A percentile compares a stretch with the other conserved stretches of the same genome.
Conservation (phyloP, 495 filamentous ascomycete genomes). For the Penicillium malachiteum region DNA sequence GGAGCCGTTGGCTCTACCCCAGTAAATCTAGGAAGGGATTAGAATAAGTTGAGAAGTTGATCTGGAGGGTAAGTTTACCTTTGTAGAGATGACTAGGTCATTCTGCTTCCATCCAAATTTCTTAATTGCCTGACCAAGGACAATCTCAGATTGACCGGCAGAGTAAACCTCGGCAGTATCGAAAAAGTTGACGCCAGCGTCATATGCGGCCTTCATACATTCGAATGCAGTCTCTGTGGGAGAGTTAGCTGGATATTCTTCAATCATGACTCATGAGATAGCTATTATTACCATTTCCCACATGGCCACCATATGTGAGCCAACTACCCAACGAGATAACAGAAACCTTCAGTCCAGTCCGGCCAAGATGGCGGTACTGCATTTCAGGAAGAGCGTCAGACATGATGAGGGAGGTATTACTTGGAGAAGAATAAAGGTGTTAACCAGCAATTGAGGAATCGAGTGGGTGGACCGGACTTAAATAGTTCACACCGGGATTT, state of each 20-base stretch:
- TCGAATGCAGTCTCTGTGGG: constrained; percentile 57
- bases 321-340: constrained; percentile 71
- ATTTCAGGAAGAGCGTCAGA: constrained; percentile 54
- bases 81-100: constrained; percentile 84
- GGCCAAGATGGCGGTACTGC: constrained; percentile 74
- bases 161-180: constrained; percentile 50
- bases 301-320: constrained; percentile 77
- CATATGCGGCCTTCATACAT: constrained; percentile 75
- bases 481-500: not conserved
- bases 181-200: constrained; percentile 75
- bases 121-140: constrained; percentile 71
- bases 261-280: not conserved
- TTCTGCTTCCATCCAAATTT: constrained; percentile 66
- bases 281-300: constrained; percentile 58
- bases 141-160: constrained; percentile 66
- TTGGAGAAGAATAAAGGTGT: not conserved
- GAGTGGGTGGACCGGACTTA: no score
- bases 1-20: constrained; percentile 58
- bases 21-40: constrained; percentile 56
- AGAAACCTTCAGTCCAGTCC: constrained; percentile 73
- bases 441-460: not conserved
- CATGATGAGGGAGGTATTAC: constrained; percentile 12
- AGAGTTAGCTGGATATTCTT: no score
- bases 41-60: not conserved
- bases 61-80: constrained; percentile 46